These are phyloP conservation scores for Sporopachydermia quercuum DNA, from an alignment of 805 yeast species.

Conservation along the genomic window DNA sequence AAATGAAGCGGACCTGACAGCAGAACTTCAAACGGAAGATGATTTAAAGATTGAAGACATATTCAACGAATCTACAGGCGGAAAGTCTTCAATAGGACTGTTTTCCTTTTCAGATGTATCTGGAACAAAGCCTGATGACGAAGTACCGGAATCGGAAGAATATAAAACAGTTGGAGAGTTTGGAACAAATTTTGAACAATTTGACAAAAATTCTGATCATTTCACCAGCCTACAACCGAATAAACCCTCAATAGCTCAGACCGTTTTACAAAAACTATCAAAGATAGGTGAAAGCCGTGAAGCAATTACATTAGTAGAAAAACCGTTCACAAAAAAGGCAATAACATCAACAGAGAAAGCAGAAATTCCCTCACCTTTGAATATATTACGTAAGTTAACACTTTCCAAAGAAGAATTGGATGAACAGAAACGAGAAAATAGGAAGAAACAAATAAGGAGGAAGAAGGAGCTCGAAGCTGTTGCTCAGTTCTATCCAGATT, in stretches of 20 bases:
- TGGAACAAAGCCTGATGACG: neutral
- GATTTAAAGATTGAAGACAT: too few species aligned
- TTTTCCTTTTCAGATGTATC: neutral
- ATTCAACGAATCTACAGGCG: too few species aligned
- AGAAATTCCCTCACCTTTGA: neutral
- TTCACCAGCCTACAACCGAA: too few species aligned
- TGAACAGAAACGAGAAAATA: conserved; percentile 5
- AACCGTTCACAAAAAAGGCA: too few species aligned
- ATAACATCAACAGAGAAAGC: too few species aligned
- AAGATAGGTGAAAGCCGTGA: too few species aligned
- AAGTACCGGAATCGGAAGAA: neutral
- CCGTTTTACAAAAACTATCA: neutral
- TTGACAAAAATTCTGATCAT: neutral
- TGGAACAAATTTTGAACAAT: neutral
- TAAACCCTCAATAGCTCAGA: neutral
- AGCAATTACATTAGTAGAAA: too few species aligned
- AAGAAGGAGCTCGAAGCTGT: conserved; percentile 22
- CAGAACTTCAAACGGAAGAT: conserved; percentile 2
- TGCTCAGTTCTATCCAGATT: conserved; percentile 46
- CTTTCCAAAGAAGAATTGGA: conserved; percentile 2
- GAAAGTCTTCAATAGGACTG: neutral
- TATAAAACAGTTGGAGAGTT: neutral
- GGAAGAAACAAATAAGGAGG: conserved; percentile 8
- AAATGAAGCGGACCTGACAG: conserved; percentile 2
- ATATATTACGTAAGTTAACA: neutral